Percentiles rank a stretch among this genome's conserved stretches.
Conservation (phyloP, 768 basidiomycete species). For the Serpula lacrymans region DNA sequence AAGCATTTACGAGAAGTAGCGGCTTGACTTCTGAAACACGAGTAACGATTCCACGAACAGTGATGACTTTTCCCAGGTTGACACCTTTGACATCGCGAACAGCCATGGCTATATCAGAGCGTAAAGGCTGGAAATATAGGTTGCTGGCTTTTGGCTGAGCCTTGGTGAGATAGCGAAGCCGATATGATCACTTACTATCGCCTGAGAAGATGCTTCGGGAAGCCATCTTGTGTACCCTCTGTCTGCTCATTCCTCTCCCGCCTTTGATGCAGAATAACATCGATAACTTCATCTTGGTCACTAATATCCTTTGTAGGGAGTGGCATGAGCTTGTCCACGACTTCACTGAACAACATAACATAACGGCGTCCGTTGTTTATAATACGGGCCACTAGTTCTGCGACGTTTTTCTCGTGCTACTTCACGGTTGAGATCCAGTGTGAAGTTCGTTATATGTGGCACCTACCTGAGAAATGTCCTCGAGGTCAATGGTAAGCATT, state of each 20-base stretch:
- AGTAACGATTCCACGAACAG: slow-evolving; percentile 95
- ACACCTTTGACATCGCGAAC: slow-evolving; percentile 87
- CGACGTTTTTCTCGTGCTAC: slow-evolving; percentile 66
- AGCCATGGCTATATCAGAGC: slow-evolving; percentile 73
- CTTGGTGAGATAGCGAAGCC: background rate
- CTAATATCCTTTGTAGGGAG: slow-evolving; percentile 85
- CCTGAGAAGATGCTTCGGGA: slow-evolving; percentile 88
- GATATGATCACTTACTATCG: slow-evolving; percentile 74
- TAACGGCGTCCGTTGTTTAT: slow-evolving; percentile 87
- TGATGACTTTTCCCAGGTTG: slow-evolving; percentile 91
- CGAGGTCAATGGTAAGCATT: slow-evolving; percentile 83
- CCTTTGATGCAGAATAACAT: slow-evolving; percentile 93
- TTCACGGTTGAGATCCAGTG: slow-evolving; percentile 8
- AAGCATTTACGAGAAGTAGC: slow-evolving; percentile 93
- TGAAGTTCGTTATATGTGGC: slow-evolving; percentile 5
- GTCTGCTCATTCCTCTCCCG: slow-evolving; percentile 82
- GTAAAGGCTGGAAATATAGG: slow-evolving; percentile 88
- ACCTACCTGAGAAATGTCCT: slow-evolving; percentile 76
- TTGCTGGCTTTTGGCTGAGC: slow-evolving; percentile 53
- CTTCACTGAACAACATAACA: slow-evolving; percentile 82
- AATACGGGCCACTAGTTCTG: slow-evolving; percentile 79
- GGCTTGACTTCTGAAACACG: slow-evolving; percentile 99
- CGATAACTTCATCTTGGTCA: slow-evolving; percentile 91
- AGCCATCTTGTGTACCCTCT: slow-evolving; percentile 70
- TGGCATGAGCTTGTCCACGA: slow-evolving; percentile 88